Base-by-base conservation (phyloP, 2,329 filamentous ascomycete species). In the Aspergillus ustus region DNA sequence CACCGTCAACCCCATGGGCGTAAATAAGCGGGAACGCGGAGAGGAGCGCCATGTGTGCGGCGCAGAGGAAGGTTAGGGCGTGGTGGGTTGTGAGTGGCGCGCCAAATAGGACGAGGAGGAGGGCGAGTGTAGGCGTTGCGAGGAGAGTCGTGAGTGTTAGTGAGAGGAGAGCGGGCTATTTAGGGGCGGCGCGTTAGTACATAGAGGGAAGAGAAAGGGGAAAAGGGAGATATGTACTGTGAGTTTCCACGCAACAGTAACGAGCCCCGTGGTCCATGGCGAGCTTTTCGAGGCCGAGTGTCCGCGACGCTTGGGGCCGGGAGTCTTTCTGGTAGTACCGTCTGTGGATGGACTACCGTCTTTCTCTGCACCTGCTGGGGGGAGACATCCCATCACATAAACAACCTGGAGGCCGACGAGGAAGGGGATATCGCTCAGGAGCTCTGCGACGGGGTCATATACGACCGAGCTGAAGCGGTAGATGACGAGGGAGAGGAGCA, bases 21-120 rank as follows among this genome's bases (percentile, higher is more conserved):
- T 96, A 98, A 73, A 97, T 87, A 15, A 97, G 81, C 2, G 92
- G 92, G 61, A 93, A 89, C 0, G 91, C 83, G 19, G 87, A 86
- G 13, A 99, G 86, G 0, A 97, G 78, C 11, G 93, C 87, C 63
- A 98, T 85, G 75, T 98, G 93, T 1, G 90, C 85, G 2, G 92
- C 90, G 75, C 89, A 90, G 40, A 97, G 87, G 34, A 91, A 75
- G 1, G 95, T 99, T 67, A 96, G 90, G 4, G 83, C 74, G 54
- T 90, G 80, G 75, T 97, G 91, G 0, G 91, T 92, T 34, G 94
- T 91, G 57, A 96, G 82, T 0, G 95, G 95, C 7, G 94, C 95
- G 72, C 95, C 95, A 77, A 97, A 96, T 67, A 98, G 90, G 71
- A 98, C 83, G 70, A 96, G 85, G 43, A 88, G 78, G 48, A 87